Evolutionary conservation across 331 rosid genomes (phyloP), one percentile per base, ranked within the genome.

Genomic region (Quercus tomentella): DNA sequence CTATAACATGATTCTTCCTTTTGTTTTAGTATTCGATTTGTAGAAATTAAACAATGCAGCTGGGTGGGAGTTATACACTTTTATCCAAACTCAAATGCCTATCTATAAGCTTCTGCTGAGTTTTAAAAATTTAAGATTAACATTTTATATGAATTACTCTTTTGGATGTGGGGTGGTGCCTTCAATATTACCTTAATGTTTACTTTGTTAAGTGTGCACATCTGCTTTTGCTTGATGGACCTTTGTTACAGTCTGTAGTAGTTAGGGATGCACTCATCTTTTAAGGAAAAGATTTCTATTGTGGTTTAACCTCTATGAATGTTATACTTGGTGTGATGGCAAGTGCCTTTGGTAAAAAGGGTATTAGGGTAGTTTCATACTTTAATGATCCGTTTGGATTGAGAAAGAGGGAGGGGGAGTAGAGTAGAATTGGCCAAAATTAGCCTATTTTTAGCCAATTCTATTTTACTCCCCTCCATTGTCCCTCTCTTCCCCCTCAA

Each of bases 331-430:
- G 18, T n/a, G 45, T 37, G 45, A 37, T 37, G 1, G 45, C 45
- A 37, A 49, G 54, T 12, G 54, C 54, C 54, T 49, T 49, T 49
- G 54, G 17, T 49, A 49, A 49, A 49, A 49, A 49, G 45, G 45
- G 45, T 37, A 37, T 37, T 37, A 3, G 54, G 17, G 54, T 49
- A 3, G 17, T 11, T 49, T 10, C 54, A 2, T 3, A 49, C 5
- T 49, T 49, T 11, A 49, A 37, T 37, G 45, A 11, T 37, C 11
- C 1, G 0, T 37, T 37, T 37, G 11, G 11, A 37, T 37, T 37
- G 0, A 7, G 45, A 8, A 37, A 2, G 3, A 2, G 12, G 0
- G 45, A 2, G 10, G 45, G 0, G 0, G 43, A 35, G 43, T 37
- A 37, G 43, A 6, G 2, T 35, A 35, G 9, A 37, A 37, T 37